phyloP scores from a whole-genome alignment of 169 alveolate species.

The Cyclospora cayetanensis region DNA sequence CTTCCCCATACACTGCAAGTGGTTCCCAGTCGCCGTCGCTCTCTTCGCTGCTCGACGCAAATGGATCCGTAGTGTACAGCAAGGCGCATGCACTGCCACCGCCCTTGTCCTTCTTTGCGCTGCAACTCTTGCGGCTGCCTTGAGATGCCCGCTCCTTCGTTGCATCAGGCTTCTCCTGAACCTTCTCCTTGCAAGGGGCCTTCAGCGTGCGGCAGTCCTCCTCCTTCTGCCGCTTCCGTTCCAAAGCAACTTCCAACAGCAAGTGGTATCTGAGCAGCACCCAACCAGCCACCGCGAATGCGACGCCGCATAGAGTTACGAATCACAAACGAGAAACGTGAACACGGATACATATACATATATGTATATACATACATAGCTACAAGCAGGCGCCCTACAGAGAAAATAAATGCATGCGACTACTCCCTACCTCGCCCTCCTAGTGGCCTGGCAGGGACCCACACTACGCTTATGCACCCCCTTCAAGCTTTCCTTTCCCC shows the following conservation, averaged over 20 bases:
- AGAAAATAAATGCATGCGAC: too few relatives aligned
- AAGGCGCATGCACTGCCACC: not conserved
- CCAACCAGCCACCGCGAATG: too few relatives aligned
- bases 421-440: too few relatives aligned
- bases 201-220: too few relatives aligned
- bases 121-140: not conserved
- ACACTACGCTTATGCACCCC: too few relatives aligned
- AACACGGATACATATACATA: not conserved
- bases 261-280: not conserved
- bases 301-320: too few relatives aligned
- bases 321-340: not conserved
- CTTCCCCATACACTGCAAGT: constrained; percentile 16
- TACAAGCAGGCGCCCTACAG: too few relatives aligned
- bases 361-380: not conserved
- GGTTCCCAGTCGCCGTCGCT: constrained; percentile 58
- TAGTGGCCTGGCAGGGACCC: too few relatives aligned
- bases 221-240: not conserved
- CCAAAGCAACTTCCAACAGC: not conserved
- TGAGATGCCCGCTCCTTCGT: not conserved
- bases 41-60: not conserved
- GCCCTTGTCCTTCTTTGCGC: not conserved
- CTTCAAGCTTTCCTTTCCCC: too few relatives aligned
- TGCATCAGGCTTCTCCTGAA: not conserved
- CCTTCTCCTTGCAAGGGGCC: not conserved
- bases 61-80: not conserved